Evolutionary conservation across 2,329 filamentous ascomycete genomes (phyloP).

Genomic region (Pseudogymnoascus sp.): DNA sequence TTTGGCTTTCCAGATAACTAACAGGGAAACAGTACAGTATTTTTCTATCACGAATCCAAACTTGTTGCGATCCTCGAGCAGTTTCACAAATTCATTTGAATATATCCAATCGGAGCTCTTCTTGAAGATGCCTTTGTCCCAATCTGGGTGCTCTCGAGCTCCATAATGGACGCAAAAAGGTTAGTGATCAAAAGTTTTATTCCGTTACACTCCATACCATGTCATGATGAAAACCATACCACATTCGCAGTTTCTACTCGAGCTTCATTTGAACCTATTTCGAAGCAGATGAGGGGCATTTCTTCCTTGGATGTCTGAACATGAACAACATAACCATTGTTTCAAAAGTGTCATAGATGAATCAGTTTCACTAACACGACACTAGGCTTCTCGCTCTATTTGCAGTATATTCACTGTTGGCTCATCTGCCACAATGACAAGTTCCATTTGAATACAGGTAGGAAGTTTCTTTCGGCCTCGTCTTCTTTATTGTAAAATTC

Average conservation of each 20-base stretch:
- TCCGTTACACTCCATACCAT: constrained; percentile 16
- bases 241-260: constrained; percentile 88
- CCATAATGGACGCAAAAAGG: constrained; percentile 13
- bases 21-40: constrained; percentile 4
- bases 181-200: constrained; percentile 13
- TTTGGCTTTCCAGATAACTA: neutral
- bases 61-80: neutral
- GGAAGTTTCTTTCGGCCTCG: neutral
- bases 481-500: neutral
- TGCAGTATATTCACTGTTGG: neutral
- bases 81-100: neutral
- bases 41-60: neutral
- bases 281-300: constrained; percentile 57
- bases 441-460: neutral
- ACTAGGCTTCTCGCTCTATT: neutral
- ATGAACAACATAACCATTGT: constrained; percentile 7
- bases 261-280: constrained; percentile 57
- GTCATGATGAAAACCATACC: constrained; percentile 65
- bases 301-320: constrained; percentile 74
- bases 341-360: neutral
- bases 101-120: neutral
- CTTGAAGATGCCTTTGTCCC: neutral
- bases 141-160: neutral
- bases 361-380: neutral
- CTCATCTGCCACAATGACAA: neutral